Percentiles rank a stretch among this genome's conserved stretches.
Evolutionary conservation across 139 green algal species (phyloP).

Genomic region (Coelastrella sp.): DNA sequence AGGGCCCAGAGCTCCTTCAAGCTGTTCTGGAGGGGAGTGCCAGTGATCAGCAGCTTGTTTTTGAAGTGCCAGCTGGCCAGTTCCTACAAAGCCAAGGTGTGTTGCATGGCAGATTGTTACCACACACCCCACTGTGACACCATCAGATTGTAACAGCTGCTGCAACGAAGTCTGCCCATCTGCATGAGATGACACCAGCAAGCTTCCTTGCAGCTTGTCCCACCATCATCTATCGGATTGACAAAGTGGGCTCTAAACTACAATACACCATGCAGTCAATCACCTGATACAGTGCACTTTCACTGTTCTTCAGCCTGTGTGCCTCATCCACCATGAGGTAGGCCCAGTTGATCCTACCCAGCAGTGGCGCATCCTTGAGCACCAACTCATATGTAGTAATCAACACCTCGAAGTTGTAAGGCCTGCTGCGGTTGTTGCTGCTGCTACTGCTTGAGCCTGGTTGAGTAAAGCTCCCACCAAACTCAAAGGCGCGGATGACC

Average conservation of each 20-base stretch:
- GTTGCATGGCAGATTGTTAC: not conserved
- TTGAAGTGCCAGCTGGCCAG: conserved; percentile 65
- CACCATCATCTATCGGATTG: no score
- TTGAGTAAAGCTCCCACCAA: conserved; percentile 26
- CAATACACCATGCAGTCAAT: no score
- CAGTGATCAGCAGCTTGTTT: conserved; percentile 89
- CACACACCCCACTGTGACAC: not conserved
- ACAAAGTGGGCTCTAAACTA: no score
- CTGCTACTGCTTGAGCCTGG: not conserved
- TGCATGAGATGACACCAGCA: no score
- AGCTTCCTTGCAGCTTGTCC: no score
- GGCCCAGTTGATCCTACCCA: conserved; percentile 94
- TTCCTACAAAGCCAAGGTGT: not conserved
- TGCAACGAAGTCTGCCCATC: no score
- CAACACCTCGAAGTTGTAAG: conserved; percentile 68
- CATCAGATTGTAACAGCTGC: no score
- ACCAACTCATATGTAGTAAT: conserved; percentile 99
- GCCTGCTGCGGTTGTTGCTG: not conserved
- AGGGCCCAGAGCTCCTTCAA: conserved; percentile 83
- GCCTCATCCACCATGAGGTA: conserved; percentile 99
- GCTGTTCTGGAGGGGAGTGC: conserved; percentile 94
- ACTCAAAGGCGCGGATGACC: conserved; percentile 79
- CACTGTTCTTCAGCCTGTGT: conserved; percentile 99
- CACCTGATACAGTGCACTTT: conserved; percentile 93
- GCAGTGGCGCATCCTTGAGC: conserved; percentile 97